A percentile compares a stretch with the other conserved stretches of the same genome.
Evolutionary conservation across 441 rosid genomes (phyloP).

Genomic region (Arabidopsis hybrid): DNA sequence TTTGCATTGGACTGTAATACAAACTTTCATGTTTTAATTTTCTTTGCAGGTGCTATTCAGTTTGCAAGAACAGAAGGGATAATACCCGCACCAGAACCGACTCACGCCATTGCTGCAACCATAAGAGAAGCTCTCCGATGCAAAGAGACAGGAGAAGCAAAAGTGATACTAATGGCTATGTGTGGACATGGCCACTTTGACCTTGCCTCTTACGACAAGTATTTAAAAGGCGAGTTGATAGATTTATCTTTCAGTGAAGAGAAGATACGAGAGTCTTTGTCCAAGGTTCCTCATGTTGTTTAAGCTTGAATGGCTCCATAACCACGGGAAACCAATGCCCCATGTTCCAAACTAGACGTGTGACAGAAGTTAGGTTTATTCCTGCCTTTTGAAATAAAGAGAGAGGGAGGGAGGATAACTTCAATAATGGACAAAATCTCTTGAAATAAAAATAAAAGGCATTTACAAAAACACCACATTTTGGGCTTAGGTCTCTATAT

Average conservation of each 20-base stretch:
- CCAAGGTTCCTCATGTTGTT: slow-evolving; percentile 64
- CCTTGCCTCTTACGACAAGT: slow-evolving; percentile 78
- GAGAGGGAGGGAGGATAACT: slow-evolving; percentile 1
- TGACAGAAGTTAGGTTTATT: not conserved
- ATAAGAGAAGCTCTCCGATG: slow-evolving; percentile 88
- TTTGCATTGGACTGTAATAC: slow-evolving; percentile 4
- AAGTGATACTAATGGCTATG: slow-evolving; percentile 89
- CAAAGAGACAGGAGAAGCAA: slow-evolving; percentile 78
- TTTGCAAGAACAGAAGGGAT: slow-evolving; percentile 91
- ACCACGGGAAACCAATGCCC: not conserved
- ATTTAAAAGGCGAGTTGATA: slow-evolving; percentile 71
- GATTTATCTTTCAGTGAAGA: slow-evolving; percentile 79
- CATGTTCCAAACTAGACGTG: slow-evolving; percentile 18
- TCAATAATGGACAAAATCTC: slow-evolving; percentile 5
- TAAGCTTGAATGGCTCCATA: not conserved
- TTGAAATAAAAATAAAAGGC: not conserved
- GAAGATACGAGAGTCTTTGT: slow-evolving; percentile 67
- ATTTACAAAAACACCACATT: not conserved
- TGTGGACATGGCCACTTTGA: slow-evolving; percentile 99
- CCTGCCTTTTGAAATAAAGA: slow-evolving; percentile 11
- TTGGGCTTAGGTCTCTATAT: not conserved
- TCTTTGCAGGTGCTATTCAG: slow-evolving; percentile 75
- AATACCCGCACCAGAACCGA: slow-evolving; percentile 92
- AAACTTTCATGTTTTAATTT: not conserved
- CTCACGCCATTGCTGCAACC: slow-evolving; percentile 95